Percentiles rank a stretch among this genome's conserved stretches.
Conservation (phyloP, 2,329 filamentous ascomycete genomes). For the Venturia asperata region DNA sequence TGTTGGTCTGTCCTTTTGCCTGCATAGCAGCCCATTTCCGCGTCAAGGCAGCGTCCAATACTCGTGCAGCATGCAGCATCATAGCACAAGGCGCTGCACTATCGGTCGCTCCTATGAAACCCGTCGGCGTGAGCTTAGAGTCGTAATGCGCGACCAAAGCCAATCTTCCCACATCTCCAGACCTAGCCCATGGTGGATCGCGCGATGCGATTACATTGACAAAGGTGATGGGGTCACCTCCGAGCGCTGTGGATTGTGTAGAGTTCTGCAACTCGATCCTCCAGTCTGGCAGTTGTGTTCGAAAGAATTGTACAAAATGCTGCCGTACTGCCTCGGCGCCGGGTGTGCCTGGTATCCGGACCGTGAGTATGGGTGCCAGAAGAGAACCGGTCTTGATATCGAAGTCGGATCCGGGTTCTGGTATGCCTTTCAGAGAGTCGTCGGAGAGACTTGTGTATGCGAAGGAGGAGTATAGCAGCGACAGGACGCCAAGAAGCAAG, state of each 20-base stretch:
- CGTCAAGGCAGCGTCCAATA: constrained; percentile 70
- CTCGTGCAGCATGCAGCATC: constrained; percentile 76
- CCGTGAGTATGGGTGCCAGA: constrained; percentile 77
- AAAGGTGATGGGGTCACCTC: constrained; percentile 67
- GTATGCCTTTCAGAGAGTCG: constrained; percentile 62
- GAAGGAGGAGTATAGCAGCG: constrained; percentile 28
- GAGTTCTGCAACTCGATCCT: constrained; percentile 78
- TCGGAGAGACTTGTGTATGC: constrained; percentile 64
- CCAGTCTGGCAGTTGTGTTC: constrained; percentile 68
- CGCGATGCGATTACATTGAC: constrained; percentile 77
- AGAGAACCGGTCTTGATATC: constrained; percentile 69
- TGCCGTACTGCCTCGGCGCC: constrained; percentile 65
- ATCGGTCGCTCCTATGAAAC: constrained; percentile 90
- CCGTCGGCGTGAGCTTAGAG: constrained; percentile 68
- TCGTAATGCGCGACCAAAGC: constrained; percentile 94
- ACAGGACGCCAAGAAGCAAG: constrained; percentile 22
- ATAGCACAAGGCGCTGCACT: constrained; percentile 93
- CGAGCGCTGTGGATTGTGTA: constrained; percentile 69
- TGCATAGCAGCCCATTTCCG: constrained; percentile 74
- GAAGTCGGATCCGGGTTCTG: constrained; percentile 65
- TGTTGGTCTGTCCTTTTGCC: constrained; percentile 47
- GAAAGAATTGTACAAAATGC: constrained; percentile 82
- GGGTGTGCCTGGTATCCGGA: constrained; percentile 80
- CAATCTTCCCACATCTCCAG: constrained; percentile 70
- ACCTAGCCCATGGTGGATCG: constrained; percentile 73